phyloP scores from a whole-genome alignment of 2,329 filamentous ascomycete genomes.

The Penicillium sp. region DNA sequence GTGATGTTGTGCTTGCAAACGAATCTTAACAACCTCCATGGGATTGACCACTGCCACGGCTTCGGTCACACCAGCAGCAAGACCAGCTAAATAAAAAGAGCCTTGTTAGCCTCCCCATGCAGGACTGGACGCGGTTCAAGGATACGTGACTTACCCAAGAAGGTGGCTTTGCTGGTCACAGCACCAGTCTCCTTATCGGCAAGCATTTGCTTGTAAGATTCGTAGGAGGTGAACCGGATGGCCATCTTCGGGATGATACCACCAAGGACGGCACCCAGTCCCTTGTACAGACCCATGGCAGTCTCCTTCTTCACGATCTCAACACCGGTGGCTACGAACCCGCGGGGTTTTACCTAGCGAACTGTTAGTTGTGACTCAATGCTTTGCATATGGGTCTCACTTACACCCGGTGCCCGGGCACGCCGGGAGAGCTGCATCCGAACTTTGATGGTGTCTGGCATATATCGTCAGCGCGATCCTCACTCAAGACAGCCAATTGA shows the following conservation, averaged over 20 bases:
- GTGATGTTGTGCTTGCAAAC: constrained; percentile 95
- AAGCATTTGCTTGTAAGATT: constrained; percentile 80
- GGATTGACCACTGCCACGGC: constrained; percentile 92
- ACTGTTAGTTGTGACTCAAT: no score
- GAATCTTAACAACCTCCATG: constrained; percentile 99
- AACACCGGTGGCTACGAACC: constrained; percentile 74
- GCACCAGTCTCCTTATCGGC: constrained; percentile 58
- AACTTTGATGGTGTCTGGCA: constrained; percentile 96
- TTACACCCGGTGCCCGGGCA: constrained; percentile 67
- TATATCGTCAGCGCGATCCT: no score
- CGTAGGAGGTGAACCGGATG: constrained; percentile 95
- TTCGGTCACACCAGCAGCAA: constrained; percentile 88
- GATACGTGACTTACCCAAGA: constrained; percentile 49
- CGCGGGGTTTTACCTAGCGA: constrained; percentile 59
- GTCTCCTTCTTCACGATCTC: constrained; percentile 88
- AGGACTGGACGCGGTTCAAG: no score
- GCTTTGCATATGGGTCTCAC: constrained; percentile 27
- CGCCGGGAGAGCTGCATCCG: constrained; percentile 95
- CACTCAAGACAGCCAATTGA: no score
- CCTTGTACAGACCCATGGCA: constrained; percentile 89
- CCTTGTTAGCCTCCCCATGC: background rate
- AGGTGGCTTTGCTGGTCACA: constrained; percentile 64
- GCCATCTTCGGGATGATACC: constrained; percentile 99
- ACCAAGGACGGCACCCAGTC: constrained; percentile 88
- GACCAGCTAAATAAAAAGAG: constrained; percentile 61